phyloP scores from a whole-genome alignment of 148 eudicot genomes.

The Fagopyrum esculentum region DNA sequence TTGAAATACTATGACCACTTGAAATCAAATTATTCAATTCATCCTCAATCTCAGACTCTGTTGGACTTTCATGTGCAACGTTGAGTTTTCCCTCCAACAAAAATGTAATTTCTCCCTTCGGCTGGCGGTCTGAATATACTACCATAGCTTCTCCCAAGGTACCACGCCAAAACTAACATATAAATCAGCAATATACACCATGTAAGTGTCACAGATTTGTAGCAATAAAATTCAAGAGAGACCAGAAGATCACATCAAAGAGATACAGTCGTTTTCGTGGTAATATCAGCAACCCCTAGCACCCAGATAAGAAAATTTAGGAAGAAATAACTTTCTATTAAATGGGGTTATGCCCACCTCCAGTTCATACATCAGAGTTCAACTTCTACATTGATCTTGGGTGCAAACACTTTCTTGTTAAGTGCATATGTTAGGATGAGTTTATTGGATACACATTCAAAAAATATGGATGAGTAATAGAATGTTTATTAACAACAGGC shows the following conservation, averaged over 20 bases:
- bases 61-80: constrained; percentile 38
- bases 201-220: background rate
- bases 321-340: background rate
- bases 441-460: background rate
- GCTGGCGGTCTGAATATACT: constrained; percentile 50
- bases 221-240: background rate
- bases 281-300: background rate
- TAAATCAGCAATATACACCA: background rate
- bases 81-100: constrained; percentile 64
- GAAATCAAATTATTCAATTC: constrained; percentile 59
- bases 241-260: background rate
- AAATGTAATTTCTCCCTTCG: constrained; percentile 94
- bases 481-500: background rate
- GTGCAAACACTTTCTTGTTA: background rate
- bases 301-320: background rate
- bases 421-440: background rate
- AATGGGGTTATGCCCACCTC: background rate
- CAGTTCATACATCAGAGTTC: background rate
- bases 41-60: constrained; percentile 69
- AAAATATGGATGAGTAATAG: background rate
- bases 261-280: background rate
- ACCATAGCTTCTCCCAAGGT: constrained; percentile 67
- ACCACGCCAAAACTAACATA: constrained; percentile 90
- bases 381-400: background rate
- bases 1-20: constrained; percentile 78